Base-by-base conservation (phyloP, 2,329 filamentous ascomycete species). In the Diaporthe vexans region DNA sequence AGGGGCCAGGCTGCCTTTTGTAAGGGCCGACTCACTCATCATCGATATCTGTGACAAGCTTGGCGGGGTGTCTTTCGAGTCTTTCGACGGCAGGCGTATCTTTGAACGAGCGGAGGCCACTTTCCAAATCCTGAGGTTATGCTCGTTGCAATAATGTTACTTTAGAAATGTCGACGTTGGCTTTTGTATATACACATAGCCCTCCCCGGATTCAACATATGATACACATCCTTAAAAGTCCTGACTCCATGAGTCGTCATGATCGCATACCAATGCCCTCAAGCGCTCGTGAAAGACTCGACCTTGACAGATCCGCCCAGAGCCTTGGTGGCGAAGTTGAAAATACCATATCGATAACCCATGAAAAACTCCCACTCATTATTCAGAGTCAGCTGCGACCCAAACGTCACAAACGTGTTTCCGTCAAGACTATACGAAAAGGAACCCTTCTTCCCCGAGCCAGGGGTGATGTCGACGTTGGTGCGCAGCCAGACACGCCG, bases 401-500 rank as follows among this genome's bases (percentile, higher is more conserved):
- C 59, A 33, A 63, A 48, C 10, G 24, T n/a, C 17, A 29, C 37
- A 5, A 48, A 63, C 0, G 9, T 4, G 40, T 7, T 63, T 26
- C 59, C 40, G 26, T 63, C 40, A 10, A 63, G 24, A 5, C 59
- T 63, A 43, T 48, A 33, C 26, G 40, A 46, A 40, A 65, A n/a
- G 0, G 40, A 15, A 10, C 26, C 26, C 26, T 33, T 48, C 40
- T 33, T 65, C 19, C 59, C 40, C 6, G 59, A 48, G 0, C 59
- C 59, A 2, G 59, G 59, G 11, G 2, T 65, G 9, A 65, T 65
- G 6, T 65, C 26, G 17, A 21, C 40, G 1, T 17, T n/a, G 6
- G 40, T 24, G 6, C 84, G 80, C 33, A 87, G 76, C 80, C 82
- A 86, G 24, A 86, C 77, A 48, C 80, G 73, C 3, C 69, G n/a